Evolutionary conservation across 2,329 filamentous ascomycete species (phyloP), one percentile per base, ranked within the genome.

Genomic region (Escovopsis sp.): DNA sequence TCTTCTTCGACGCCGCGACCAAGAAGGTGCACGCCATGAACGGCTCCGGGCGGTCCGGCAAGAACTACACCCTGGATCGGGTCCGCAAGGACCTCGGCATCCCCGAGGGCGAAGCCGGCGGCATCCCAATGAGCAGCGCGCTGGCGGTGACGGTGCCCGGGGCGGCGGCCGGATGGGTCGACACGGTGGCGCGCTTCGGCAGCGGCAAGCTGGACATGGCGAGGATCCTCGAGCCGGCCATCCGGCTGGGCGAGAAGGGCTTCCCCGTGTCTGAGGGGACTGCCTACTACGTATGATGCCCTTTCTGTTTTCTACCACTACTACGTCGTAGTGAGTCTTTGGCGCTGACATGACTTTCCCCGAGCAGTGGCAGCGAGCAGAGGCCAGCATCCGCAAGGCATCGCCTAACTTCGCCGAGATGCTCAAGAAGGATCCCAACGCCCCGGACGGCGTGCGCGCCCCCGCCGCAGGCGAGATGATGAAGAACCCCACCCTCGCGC

Each of bases 81-180:
- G 68, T 93, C 36, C 72, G 82, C 17, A 66, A 68, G 38, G 76
- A 80, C 42, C 64, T 96, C 17, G 74, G 72, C 0, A 48, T 90
- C 12, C 62, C 67, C 2, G 67, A 72, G 7, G 73, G 68, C 11
- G 58, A 70, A 27, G 45, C 51, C 1, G 66, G 62, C 2, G 61
- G 62, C 30, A 87, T 94, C 23, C 86, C 87, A 13, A 73, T 79
- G 61, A 58, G 61, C 25, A 88, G 79, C 50, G 77, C 83, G 12
- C 81, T 92, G 51, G 70, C 86, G 9, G 83, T 85, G 1, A 94
- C 87, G 1, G 78, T 90, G 0, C 90, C 90, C 0, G 90, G 90
- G 5, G 87, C 90, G 2, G 75, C 90, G 1, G 90, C 86, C 1
- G 90, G 88, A 1, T 98, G 90, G 90, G 77, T 83, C 17, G 90